Evolutionary conservation across 2,329 filamentous ascomycete species (phyloP), one percentile per base, ranked within the genome.

Genomic region (Penicillium frequentans): DNA sequence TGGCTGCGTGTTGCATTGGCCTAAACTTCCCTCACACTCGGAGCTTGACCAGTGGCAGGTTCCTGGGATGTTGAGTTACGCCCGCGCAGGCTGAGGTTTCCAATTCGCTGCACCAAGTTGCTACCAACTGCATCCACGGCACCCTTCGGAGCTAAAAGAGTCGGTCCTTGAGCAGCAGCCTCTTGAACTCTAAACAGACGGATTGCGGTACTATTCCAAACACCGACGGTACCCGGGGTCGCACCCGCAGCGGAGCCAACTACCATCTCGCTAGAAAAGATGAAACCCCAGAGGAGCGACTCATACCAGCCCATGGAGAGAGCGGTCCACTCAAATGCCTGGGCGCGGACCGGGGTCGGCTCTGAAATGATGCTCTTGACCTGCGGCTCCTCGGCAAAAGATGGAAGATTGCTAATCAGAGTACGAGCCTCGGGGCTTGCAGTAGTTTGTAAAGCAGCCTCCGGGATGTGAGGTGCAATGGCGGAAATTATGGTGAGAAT

Each of bases 261-360:
- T 56, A 92, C 86, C 87, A 96, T 91, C 77, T 99, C 95, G 67
- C 87, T 88, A 27, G 90, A 87, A 72, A 97, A 98, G 52, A 97
- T 86, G 66, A 97, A 90, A 16, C 91, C 88, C 95, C 95, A 99
- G 10, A 99, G 81, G 13, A 98, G 81, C 5, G 91, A 93, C 74
- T 97, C 91, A 73, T 98, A 97, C 95, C 95, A 98, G 49, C 93
- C 93, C 50, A 98, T 81, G 0, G 91, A 90, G 33, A 96, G 80
- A 0, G 90, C 88, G 3, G 92, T 93, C 93, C 93, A 98, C 76
- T 96, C 91, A 68, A 98, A 98, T 14, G 91, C 88, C 70, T 97
- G 93, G 16, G 95, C 88, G 31, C 90, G 84, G 52, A 91, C 83
- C 0, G 89, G 82, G 1, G 86, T 86, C 1, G 90, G 84, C 46